Conservation (phyloP, 140 eudicot genomes). For the Oenanthe javanica region DNA sequence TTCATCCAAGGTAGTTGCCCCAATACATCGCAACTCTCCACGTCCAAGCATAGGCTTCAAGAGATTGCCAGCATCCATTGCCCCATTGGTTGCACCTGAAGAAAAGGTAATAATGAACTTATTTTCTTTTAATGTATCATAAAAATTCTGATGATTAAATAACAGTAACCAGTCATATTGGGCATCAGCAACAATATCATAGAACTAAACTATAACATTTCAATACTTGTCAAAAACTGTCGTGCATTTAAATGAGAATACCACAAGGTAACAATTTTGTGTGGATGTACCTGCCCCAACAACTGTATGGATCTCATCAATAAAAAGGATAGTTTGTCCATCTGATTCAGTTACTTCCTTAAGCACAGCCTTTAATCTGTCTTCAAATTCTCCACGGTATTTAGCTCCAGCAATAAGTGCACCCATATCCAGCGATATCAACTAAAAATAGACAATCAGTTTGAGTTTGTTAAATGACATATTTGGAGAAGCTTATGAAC, state of each 20-base stretch:
- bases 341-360: slow-evolving; percentile 36
- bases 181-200: not conserved
- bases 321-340: slow-evolving; percentile 43
- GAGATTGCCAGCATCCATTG: slow-evolving; percentile 98
- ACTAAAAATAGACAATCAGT: slow-evolving; percentile 22
- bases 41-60: slow-evolving; percentile 98
- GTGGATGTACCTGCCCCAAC: slow-evolving; percentile 46
- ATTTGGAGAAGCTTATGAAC: not conserved
- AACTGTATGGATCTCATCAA: slow-evolving; percentile 62
- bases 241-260: not conserved
- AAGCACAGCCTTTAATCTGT: slow-evolving; percentile 50
- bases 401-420: slow-evolving; percentile 62
- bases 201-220: not conserved
- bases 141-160: not conserved
- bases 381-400: slow-evolving; percentile 63
- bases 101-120: not conserved
- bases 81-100: slow-evolving; percentile 95
- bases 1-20: slow-evolving; percentile 94
- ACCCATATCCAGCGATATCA: slow-evolving; percentile 61
- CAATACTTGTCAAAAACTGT: not conserved
- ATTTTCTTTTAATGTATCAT: not conserved
- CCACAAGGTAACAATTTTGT: not conserved
- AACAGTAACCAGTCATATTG: not conserved
- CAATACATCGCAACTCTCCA: slow-evolving; percentile 91
- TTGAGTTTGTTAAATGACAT: not conserved